Evolutionary conservation across 2,329 filamentous ascomycete species (phyloP).

Genomic region (Claviceps arundinis): DNA sequence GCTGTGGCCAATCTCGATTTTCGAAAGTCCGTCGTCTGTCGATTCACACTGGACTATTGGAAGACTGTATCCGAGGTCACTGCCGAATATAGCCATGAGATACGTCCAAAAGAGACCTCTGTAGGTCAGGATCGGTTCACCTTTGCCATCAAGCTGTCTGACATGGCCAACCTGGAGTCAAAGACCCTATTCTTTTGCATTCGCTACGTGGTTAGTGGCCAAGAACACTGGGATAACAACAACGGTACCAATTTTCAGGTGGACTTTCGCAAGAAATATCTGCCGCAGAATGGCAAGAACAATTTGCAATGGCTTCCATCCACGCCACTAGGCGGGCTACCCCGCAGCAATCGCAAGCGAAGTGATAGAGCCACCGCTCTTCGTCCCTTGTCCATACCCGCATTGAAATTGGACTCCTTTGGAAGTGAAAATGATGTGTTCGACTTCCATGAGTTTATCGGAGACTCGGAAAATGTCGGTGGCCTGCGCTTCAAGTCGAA

Average conservation of each 20-base stretch:
- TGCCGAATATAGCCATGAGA: slow-evolving; percentile 76
- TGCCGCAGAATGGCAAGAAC: slow-evolving; percentile 46
- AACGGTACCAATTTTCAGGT: slow-evolving; percentile 77
- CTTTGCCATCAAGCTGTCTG: slow-evolving; percentile 86
- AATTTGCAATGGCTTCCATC: slow-evolving; percentile 35
- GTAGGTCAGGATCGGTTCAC: slow-evolving; percentile 77
- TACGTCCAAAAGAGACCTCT: slow-evolving; percentile 50
- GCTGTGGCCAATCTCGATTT: slow-evolving; percentile 83
- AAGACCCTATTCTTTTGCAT: slow-evolving; percentile 92
- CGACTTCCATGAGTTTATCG: slow-evolving; percentile 47
- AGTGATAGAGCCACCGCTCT: slow-evolving; percentile 22
- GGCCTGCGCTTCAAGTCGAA: slow-evolving; percentile 59
- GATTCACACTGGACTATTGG: slow-evolving; percentile 97
- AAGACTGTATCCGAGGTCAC: slow-evolving; percentile 91
- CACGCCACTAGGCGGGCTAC: slow-evolving; percentile 41
- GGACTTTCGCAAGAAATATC: slow-evolving; percentile 73
- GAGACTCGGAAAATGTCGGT: slow-evolving; percentile 40
- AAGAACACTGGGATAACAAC: slow-evolving; percentile 96
- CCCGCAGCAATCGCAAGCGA: slow-evolving; percentile 50
- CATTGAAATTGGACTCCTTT: slow-evolving; percentile 56
- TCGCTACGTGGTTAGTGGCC: slow-evolving; percentile 69
- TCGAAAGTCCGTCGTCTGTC: slow-evolving; percentile 75
- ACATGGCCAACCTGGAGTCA: slow-evolving; percentile 78
- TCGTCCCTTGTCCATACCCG: slow-evolving; percentile 41
- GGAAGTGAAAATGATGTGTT: slow-evolving; percentile 42